Evolutionary conservation across 768 basidiomycete genomes (phyloP).

Genomic region (Lactarius psammicola): DNA sequence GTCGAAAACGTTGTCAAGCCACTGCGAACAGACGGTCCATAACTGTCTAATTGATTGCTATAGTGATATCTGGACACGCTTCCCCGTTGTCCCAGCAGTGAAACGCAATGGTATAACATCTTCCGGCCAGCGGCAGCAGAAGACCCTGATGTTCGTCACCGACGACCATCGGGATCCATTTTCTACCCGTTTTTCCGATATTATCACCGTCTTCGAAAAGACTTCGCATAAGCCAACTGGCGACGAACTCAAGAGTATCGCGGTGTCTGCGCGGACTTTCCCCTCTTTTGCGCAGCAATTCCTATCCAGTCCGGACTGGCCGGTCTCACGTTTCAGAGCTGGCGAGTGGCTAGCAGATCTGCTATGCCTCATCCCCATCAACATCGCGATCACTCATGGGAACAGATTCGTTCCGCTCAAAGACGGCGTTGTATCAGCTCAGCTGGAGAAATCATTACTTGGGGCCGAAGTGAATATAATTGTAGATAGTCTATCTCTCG

Average conservation of each 20-base stretch:
- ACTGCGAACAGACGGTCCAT: slow-evolving; percentile 35
- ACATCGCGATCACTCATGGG: slow-evolving; percentile 39
- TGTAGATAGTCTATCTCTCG: slow-evolving; percentile 43
- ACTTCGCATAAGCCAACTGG: slow-evolving; percentile 52
- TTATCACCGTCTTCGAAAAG: slow-evolving; percentile 47
- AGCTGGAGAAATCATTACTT: slow-evolving; percentile 50
- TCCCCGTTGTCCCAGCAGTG: no score
- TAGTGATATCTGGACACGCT: not conserved
- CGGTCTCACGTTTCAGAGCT: slow-evolving; percentile 30
- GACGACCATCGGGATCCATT: slow-evolving; percentile 39
- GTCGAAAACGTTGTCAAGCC: slow-evolving; percentile 22
- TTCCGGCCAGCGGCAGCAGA: slow-evolving; percentile 34
- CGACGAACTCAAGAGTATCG: slow-evolving; percentile 41
- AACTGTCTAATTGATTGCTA: slow-evolving; percentile 34
- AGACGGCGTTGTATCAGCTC: slow-evolving; percentile 51
- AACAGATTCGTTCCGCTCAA: slow-evolving; percentile 63
- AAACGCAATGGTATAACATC: not conserved
- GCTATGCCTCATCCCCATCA: not conserved
- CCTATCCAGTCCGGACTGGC: slow-evolving; percentile 16
- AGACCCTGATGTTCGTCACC: slow-evolving; percentile 45
- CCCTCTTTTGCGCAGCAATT: slow-evolving; percentile 30
- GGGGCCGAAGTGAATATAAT: slow-evolving; percentile 57
- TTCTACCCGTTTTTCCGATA: slow-evolving; percentile 43
- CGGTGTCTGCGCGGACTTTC: slow-evolving; percentile 37
- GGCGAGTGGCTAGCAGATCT: not conserved